phyloP scores from a whole-genome alignment of 768 basidiomycete species.

The Leccinum olivaceopallidum region DNA sequence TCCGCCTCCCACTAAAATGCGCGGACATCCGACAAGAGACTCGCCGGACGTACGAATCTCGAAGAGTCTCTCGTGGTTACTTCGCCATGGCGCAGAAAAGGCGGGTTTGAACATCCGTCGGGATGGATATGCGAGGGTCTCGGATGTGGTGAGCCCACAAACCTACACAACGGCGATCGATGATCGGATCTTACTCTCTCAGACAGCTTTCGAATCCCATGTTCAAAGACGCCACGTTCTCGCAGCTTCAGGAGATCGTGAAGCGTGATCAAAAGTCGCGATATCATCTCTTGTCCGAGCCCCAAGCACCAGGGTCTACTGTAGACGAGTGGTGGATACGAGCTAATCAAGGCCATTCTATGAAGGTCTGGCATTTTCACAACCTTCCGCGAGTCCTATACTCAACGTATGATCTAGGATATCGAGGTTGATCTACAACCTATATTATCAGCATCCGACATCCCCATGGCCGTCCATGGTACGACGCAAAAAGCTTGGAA shows the following conservation, averaged over 20 bases:
- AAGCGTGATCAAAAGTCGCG: constrained; percentile 65
- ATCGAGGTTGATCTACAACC: constrained; percentile 68
- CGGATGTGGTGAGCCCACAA: constrained; percentile 72
- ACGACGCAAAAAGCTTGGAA: constrained; percentile 72
- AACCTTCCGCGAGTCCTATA: neutral
- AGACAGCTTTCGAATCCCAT: constrained; percentile 69
- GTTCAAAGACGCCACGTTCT: constrained; percentile 58
- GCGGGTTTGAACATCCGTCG: constrained; percentile 73
- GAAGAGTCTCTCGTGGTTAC: constrained; percentile 87
- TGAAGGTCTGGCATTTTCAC: constrained; percentile 51
- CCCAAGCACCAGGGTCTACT: constrained; percentile 32
- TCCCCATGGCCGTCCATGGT: constrained; percentile 85
- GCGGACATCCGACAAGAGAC: constrained; percentile 58
- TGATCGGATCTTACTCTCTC: constrained; percentile 5
- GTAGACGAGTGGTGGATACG: constrained; percentile 77
- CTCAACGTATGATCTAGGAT: constrained; percentile 40
- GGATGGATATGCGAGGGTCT: constrained; percentile 85
- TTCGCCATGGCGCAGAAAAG: constrained; percentile 85
- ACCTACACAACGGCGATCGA: neutral
- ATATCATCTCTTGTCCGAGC: constrained; percentile 59
- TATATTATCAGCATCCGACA: constrained; percentile 56
- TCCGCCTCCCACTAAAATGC: constrained; percentile 42
- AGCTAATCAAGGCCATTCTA: constrained; percentile 89
- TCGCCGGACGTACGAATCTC: constrained; percentile 69
- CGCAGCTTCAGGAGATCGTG: constrained; percentile 61